These are phyloP conservation scores for Pythium apleroticum DNA, from an alignment of 352 stramenopile genomes.

Conservation along the genomic window DNA sequence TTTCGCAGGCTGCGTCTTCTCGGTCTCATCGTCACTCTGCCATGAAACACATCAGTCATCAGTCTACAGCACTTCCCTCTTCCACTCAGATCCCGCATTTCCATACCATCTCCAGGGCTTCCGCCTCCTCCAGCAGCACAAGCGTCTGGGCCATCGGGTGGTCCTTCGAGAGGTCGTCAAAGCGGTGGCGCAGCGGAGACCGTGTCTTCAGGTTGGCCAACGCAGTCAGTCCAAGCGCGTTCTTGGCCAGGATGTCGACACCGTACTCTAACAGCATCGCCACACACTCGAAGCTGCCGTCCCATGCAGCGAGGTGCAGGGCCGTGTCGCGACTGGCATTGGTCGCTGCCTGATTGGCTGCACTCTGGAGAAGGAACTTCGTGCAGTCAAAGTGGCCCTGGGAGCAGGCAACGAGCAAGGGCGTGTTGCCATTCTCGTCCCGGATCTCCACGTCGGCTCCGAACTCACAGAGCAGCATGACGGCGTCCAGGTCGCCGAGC, in stretches of 20 bases:
- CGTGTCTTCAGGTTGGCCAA: slow-evolving; percentile 61
- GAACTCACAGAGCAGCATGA: slow-evolving; percentile 72
- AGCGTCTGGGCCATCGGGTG: slow-evolving; percentile 58
- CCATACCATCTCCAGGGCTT: slow-evolving; percentile 21
- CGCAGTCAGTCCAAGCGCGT: slow-evolving; percentile 49
- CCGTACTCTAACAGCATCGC: slow-evolving; percentile 70
- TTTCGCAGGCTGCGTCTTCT: slow-evolving; percentile 1
- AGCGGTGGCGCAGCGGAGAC: slow-evolving; percentile 64
- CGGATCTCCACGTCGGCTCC: slow-evolving; percentile 60
- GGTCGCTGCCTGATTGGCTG: slow-evolving; percentile 43
- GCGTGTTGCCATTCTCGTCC: slow-evolving; percentile 64
- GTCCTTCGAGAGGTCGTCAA: slow-evolving; percentile 49
- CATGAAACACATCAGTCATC: neutral
- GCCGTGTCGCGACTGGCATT: slow-evolving; percentile 55
- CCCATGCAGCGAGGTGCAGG: slow-evolving; percentile 67
- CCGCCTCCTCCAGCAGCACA: slow-evolving; percentile 41
- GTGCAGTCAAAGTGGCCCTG: slow-evolving; percentile 70
- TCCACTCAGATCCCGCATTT: too few relatives aligned
- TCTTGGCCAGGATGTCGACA: slow-evolving; percentile 43
- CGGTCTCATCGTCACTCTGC: slow-evolving; percentile 3
- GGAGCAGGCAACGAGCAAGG: slow-evolving; percentile 59
- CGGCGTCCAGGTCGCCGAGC: slow-evolving; percentile 56
- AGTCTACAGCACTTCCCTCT: neutral
- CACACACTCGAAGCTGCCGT: slow-evolving; percentile 59
- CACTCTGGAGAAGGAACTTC: slow-evolving; percentile 74